Evolutionary conservation across 306 rosid genomes (phyloP).

Genomic region (Rosa rugosa): DNA sequence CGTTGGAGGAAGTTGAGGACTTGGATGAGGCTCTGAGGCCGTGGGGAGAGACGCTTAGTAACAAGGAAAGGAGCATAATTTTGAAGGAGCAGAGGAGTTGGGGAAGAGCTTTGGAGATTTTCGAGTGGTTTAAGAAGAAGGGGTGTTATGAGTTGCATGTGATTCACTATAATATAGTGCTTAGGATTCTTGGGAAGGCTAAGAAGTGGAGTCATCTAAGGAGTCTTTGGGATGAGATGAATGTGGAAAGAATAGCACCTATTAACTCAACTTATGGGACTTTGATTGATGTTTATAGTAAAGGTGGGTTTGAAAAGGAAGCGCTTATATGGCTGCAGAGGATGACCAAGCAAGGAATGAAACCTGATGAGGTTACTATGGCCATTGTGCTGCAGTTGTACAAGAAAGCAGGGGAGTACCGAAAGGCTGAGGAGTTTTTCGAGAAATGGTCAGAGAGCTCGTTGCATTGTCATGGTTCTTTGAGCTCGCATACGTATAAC

Average conservation of each 20-base stretch:
- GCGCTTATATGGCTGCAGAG: slow-evolving; percentile 76
- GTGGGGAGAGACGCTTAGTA: slow-evolving; percentile 51
- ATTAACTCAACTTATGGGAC: slow-evolving; percentile 82
- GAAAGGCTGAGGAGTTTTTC: slow-evolving; percentile 77
- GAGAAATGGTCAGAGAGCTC: slow-evolving; percentile 57
- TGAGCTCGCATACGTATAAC: slow-evolving; percentile 62
- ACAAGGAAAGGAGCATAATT: slow-evolving; percentile 68
- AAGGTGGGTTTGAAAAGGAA: slow-evolving; percentile 69
- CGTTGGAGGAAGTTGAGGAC: slow-evolving; percentile 51
- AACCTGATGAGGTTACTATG: slow-evolving; percentile 94
- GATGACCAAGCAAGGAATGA: slow-evolving; percentile 72
- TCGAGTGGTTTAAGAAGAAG: slow-evolving; percentile 70
- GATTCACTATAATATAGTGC: slow-evolving; percentile 75
- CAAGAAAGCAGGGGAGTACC: slow-evolving; percentile 79
- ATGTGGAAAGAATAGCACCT: slow-evolving; percentile 52
- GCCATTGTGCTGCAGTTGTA: slow-evolving; percentile 85
- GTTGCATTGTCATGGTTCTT: slow-evolving; percentile 27
- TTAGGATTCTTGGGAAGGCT: slow-evolving; percentile 61
- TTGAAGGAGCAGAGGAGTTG: slow-evolving; percentile 68
- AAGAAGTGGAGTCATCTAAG: slow-evolving; percentile 52
- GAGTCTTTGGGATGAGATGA: slow-evolving; percentile 74
- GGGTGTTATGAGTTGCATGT: slow-evolving; percentile 67
- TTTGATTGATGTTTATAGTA: slow-evolving; percentile 81
- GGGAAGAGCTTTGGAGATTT: slow-evolving; percentile 62
- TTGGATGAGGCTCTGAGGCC: slow-evolving; percentile 65